Evolutionary conservation across 495 filamentous ascomycete genomes (phyloP), one percentile per base, ranked within the genome.

Genomic region (Trichocladium antarcticum): DNA sequence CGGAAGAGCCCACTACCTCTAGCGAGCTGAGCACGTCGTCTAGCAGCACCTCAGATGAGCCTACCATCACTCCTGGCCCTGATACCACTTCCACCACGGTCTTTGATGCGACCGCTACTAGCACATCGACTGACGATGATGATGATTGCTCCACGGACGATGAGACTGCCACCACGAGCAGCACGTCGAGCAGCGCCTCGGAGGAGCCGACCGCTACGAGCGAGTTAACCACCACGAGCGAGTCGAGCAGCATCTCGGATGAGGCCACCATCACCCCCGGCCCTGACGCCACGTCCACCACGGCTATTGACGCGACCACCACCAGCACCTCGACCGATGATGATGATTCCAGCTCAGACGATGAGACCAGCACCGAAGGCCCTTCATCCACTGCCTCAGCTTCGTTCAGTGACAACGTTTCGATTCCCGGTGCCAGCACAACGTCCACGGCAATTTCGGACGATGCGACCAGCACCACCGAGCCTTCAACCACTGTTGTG

Each of bases 261-360:
- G 15, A 19, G 14, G 1, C 43, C 7, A 47, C 47, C 24, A 49
- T 32, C 7, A 37, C 46, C 29, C 16, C n/a, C 12, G 20, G 36
- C 16, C 35, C 55, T 10, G 35, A 41, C 9, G 16, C 45, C 8
- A 56, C 50, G 11, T 35, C 42, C 14, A 49, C 47, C 10, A 45
- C 39, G 1, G 41, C 40, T 17, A 46, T 12, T 19, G 41, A 42
- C 5, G 28, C 17, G 2, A 35, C 35, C 7, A 45, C 35, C 16
- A 41, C 14, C 32, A 49, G 39, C 20, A 38, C 49, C 17, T 35
- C 49, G 2, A 32, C 37, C 16, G 38, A n/a, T 10, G 47, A 51
- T 2, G 53, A 52, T 9, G 53, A 55, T 7, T 38, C 35, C 16
- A 53, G 49, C 45, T 22, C 27, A 35, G 50, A 48, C 10, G 54